These are phyloP conservation scores for Chlorella sp. DNA, from an alignment of 139 green algal species.

Conservation along the genomic window DNA sequence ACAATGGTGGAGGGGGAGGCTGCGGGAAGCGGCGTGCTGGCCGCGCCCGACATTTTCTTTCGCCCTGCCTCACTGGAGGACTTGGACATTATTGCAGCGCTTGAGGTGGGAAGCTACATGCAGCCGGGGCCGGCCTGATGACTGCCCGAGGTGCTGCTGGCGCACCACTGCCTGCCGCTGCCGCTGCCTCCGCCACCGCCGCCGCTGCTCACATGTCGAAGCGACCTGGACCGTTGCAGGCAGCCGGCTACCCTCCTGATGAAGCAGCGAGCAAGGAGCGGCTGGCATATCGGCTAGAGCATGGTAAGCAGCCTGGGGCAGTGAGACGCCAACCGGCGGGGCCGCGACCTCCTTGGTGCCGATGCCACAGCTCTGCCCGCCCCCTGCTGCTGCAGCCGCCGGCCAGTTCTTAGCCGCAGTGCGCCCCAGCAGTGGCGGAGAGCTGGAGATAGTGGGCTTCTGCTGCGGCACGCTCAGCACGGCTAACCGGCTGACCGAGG, in stretches of 20 bases:
- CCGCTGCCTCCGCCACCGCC: background rate
- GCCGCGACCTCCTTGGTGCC: too few species aligned
- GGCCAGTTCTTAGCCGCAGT: conserved; percentile 54
- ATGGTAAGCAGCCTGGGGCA: conserved; percentile 38
- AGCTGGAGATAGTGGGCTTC: conserved; percentile 27
- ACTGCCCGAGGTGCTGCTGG: too few species aligned
- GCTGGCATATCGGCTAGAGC: conserved; percentile 38
- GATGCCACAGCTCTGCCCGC: too few species aligned
- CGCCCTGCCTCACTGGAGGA: background rate
- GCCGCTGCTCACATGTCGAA: background rate
- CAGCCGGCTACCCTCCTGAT: conserved; percentile 51
- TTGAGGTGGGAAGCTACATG: background rate
- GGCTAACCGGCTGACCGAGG: conserved; percentile 58
- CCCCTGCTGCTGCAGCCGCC: conserved; percentile 49
- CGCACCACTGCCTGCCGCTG: background rate
- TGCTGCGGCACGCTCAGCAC: conserved; percentile 65
- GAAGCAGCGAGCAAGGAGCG: conserved; percentile 48
- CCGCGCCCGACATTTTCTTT: background rate
- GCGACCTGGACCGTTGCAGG: conserved; percentile 16
- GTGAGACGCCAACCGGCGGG: too few species aligned
- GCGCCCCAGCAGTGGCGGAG: conserved; percentile 1
- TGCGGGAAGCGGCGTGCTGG: background rate
- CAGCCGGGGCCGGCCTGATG: background rate
- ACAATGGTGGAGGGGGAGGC: too few species aligned
- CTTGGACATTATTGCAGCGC: background rate